Evolutionary conservation across 31 red algal species (phyloP).

Genomic region (Porphyra umbilicalis): DNA sequence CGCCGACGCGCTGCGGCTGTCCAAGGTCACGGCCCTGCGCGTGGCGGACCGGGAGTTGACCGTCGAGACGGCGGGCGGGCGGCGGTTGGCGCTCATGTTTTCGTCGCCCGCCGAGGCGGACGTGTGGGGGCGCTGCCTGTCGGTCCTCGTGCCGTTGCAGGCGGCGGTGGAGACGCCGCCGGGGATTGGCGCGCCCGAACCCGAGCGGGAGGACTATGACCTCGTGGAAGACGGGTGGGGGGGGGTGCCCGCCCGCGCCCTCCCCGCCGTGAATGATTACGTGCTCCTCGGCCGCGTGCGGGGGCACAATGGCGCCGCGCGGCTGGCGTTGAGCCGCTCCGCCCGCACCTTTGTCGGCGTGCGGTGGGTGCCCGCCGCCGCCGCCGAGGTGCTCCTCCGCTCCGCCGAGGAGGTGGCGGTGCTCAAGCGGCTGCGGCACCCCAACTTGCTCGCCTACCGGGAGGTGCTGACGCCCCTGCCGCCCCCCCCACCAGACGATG

Average conservation of each 20-base stretch:
- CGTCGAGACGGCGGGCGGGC: conserved; percentile 30
- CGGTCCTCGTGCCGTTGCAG: conserved; percentile 42
- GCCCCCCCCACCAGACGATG: background rate
- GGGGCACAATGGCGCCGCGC: conserved; percentile 18
- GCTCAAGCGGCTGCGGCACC: conserved; percentile 48
- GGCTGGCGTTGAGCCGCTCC: conserved; percentile 29
- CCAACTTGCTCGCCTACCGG: conserved; percentile 50
- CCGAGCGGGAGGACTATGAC: conserved; percentile 48
- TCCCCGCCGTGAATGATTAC: conserved; percentile 20
- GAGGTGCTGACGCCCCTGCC: conserved; percentile 22
- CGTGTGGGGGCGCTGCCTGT: conserved; percentile 38
- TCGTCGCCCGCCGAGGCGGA: conserved; percentile 28
- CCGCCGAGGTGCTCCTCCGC: conserved; percentile 31
- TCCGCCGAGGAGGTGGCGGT: conserved; percentile 55
- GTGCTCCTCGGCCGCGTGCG: conserved; percentile 41
- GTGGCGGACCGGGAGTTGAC: conserved; percentile 13
- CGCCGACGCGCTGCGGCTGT: conserved; percentile 30
- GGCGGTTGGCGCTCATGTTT: conserved; percentile 39
- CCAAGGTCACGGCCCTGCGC: conserved; percentile 16
- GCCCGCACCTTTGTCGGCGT: conserved; percentile 29
- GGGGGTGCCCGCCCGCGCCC: conserved; percentile 8
- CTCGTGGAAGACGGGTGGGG: conserved; percentile 34
- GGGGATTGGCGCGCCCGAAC: conserved; percentile 21
- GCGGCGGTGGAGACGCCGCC: conserved; percentile 19
- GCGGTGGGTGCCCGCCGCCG: conserved; percentile 20